Evolutionary conservation across 768 basidiomycete genomes (phyloP).

Genomic region (Rhodotorula babjevae): DNA sequence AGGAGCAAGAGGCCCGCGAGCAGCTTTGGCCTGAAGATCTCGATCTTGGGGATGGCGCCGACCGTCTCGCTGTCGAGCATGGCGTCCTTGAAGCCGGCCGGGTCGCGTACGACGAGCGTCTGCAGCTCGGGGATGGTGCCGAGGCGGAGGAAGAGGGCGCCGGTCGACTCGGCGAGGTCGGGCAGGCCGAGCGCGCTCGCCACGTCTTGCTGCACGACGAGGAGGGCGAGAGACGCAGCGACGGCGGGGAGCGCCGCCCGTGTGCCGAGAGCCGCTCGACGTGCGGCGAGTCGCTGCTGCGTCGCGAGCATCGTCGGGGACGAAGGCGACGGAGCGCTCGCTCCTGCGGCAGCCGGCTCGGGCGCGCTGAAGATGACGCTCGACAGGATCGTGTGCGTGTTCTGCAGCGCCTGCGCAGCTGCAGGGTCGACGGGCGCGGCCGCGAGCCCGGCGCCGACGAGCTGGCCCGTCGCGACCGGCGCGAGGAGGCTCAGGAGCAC

Average conservation of each 20-base stretch:
- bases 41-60: background rate
- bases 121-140: conserved; percentile 13
- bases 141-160: conserved; percentile 9
- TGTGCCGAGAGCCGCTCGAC: conserved; percentile 10
- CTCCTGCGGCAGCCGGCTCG: background rate
- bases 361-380: background rate
- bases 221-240: conserved; percentile 15
- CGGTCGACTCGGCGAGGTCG: conserved; percentile 6
- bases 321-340: too few relatives aligned
- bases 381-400: background rate
- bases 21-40: conserved; percentile 18
- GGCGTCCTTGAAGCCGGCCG: conserved; percentile 4
- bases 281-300: conserved; percentile 19
- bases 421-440: background rate
- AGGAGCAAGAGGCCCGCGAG: conserved; percentile 19
- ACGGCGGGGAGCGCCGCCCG: background rate
- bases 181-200: background rate
- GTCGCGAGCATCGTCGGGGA: background rate
- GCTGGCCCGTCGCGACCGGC: background rate
- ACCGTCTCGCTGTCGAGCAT: conserved; percentile 27
- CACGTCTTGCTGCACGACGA: conserved; percentile 29
- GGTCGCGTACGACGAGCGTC: conserved; percentile 15
- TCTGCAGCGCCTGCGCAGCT: background rate
- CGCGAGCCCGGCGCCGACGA: background rate
- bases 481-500: background rate